Percentiles rank a stretch among this genome's conserved stretches.
These are phyloP conservation scores for Crithidia thermophila DNA, from an alignment of 208 protist genomes.

Conservation along the genomic window DNA sequence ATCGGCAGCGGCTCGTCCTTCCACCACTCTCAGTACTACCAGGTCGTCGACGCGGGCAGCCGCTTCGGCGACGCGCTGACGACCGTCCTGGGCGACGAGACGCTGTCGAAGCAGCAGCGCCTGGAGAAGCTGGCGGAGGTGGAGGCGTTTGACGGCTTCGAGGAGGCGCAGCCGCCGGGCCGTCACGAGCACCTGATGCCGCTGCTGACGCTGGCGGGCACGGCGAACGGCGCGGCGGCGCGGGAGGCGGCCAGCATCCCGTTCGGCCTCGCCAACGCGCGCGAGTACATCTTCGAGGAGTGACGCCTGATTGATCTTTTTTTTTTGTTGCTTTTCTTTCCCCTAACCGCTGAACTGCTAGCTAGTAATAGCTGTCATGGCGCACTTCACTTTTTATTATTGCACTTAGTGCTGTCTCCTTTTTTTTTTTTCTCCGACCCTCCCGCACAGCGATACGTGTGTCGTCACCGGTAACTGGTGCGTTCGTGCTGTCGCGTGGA, in stretches of 20 bases:
- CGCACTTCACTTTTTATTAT: too few relatives aligned
- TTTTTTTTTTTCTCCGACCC: too few relatives aligned
- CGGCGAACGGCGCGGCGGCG: conserved; percentile 29
- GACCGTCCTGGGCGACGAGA: conserved; percentile 20
- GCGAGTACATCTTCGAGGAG: conserved; percentile 44
- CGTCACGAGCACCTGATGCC: conserved; percentile 87
- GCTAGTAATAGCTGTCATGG: too few relatives aligned
- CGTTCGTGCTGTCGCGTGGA: too few relatives aligned
- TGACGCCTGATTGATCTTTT: neutral
- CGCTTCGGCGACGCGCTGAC: conserved; percentile 62
- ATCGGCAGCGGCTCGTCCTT: conserved; percentile 76
- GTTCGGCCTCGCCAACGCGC: conserved; percentile 33
- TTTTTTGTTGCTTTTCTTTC: neutral
- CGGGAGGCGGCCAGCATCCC: conserved; percentile 42
- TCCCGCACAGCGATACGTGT: too few relatives aligned
- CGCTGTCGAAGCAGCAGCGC: conserved; percentile 24
- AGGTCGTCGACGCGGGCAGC: conserved; percentile 23
- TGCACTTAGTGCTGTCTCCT: too few relatives aligned
- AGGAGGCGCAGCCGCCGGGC: conserved; percentile 51
- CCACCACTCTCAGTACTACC: conserved; percentile 69
- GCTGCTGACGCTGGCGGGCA: conserved; percentile 63
- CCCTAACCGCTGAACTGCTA: too few relatives aligned
- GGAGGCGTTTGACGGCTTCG: conserved; percentile 49
- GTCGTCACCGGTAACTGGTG: too few relatives aligned
- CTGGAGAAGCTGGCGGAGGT: conserved; percentile 39